A percentile compares a stretch with the other conserved stretches of the same genome.
Conservation (phyloP, 2,329 filamentous ascomycete species). For the Penicillium griseofulvum region DNA sequence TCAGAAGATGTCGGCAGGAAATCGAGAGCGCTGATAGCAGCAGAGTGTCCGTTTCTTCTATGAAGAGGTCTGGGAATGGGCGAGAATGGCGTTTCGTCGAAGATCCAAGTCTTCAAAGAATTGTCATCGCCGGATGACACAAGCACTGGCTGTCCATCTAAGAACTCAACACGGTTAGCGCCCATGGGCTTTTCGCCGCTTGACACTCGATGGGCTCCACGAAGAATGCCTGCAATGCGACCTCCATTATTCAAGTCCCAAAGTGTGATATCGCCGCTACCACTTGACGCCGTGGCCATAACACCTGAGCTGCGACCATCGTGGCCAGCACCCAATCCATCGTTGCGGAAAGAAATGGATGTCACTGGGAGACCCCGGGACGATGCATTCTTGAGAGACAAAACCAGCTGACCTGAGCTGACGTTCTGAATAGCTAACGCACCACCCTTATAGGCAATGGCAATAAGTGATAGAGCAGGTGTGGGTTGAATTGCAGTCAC, state of each 20-base stretch:
- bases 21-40: constrained; percentile 74
- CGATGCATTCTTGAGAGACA: constrained; percentile 66
- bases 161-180: constrained; percentile 83
- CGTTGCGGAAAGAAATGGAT: constrained; percentile 85
- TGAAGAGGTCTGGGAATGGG: constrained; percentile 83
- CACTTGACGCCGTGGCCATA: constrained; percentile 82
- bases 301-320: constrained; percentile 83
- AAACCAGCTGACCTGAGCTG: constrained; percentile 68
- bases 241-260: constrained; percentile 94
- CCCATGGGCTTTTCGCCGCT: constrained; percentile 62
- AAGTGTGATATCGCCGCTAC: constrained; percentile 84
- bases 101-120: constrained; percentile 92
- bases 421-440: constrained; percentile 79
- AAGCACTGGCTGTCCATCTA: constrained; percentile 83
- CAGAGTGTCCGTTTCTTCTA: constrained; percentile 82
- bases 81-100: constrained; percentile 87
- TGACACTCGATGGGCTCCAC: constrained; percentile 75
- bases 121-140: constrained; percentile 91
- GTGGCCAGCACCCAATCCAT: constrained; percentile 81
- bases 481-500: constrained; percentile 86
- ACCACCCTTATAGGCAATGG: constrained; percentile 81
- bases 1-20: constrained; percentile 89
- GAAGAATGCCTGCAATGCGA: constrained; percentile 78
- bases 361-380: constrained; percentile 64
- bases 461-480: constrained; percentile 78